phyloP scores from a whole-genome alignment of 116 monocot species.

The Dioscorea cayenensis region DNA sequence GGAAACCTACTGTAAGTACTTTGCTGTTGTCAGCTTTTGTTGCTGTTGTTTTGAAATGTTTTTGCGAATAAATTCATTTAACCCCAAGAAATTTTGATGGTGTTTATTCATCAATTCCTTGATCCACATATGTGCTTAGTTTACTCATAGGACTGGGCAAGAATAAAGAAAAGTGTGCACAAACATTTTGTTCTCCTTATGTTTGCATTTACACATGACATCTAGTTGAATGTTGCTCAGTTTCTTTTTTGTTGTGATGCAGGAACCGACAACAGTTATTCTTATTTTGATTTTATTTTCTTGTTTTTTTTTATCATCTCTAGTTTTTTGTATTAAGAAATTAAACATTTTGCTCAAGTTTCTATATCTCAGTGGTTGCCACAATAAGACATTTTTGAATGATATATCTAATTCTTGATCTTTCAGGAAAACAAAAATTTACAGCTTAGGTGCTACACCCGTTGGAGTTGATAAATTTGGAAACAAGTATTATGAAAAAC shows the following conservation, averaged over 20 bases:
- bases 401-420: background rate
- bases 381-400: background rate
- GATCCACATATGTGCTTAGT: background rate
- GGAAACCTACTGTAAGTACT: constrained; percentile 81
- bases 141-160: too few relatives aligned
- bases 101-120: background rate
- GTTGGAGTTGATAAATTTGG: constrained; percentile 93
- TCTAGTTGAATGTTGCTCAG: background rate
- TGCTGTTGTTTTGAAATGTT: too few relatives aligned
- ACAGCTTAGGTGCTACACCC: constrained; percentile 84
- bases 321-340: background rate
- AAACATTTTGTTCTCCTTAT: too few relatives aligned
- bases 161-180: too few relatives aligned
- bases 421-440: constrained; percentile 94
- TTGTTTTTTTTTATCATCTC: background rate
- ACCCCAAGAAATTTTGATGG: background rate
- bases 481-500: constrained; percentile 88
- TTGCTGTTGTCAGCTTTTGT: background rate
- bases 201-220: too few relatives aligned
- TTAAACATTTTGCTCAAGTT: background rate
- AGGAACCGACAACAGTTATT: background rate
- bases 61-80: background rate
- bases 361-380: background rate
- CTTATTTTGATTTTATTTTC: background rate
- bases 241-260: too few relatives aligned